A percentile compares a stretch with the other conserved stretches of the same genome.
Conservation (phyloP, 257 asterid genomes). For the Osmanthus fragrans region DNA sequence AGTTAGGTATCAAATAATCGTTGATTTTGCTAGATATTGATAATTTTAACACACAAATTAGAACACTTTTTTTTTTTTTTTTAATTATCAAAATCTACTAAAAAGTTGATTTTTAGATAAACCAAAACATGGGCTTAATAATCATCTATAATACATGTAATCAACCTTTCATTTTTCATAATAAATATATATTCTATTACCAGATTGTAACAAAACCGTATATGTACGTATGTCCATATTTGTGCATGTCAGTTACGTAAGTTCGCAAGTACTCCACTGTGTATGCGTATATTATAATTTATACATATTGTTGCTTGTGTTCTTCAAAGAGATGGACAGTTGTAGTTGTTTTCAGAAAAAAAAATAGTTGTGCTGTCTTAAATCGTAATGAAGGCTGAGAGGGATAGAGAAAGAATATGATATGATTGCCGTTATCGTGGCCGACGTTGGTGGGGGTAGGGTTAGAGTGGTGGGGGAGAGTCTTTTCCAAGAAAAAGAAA, state of each 20-base stretch:
- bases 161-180: no score
- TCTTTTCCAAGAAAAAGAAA: slow-evolving; percentile 9
- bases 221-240: background rate
- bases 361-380: slow-evolving; percentile 1
- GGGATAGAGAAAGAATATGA: background rate
- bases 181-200: no score
- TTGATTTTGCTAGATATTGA: no score
- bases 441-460: background rate
- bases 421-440: background rate
- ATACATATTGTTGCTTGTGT: background rate
- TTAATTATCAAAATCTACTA: no score
- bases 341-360: background rate
- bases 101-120: no score
- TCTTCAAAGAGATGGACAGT: background rate
- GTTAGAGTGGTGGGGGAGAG: slow-evolving; percentile 14
- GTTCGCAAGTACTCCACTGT: background rate
- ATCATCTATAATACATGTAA: no score
- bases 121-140: no score
- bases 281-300: background rate
- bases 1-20: no score
- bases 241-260: background rate
- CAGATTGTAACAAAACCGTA: no score
- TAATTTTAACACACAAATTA: no score
- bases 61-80: no score
- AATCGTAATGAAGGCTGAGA: background rate